Conservation (phyloP, 2,329 filamentous ascomycete species). For the Sarocladium kiliense region DNA sequence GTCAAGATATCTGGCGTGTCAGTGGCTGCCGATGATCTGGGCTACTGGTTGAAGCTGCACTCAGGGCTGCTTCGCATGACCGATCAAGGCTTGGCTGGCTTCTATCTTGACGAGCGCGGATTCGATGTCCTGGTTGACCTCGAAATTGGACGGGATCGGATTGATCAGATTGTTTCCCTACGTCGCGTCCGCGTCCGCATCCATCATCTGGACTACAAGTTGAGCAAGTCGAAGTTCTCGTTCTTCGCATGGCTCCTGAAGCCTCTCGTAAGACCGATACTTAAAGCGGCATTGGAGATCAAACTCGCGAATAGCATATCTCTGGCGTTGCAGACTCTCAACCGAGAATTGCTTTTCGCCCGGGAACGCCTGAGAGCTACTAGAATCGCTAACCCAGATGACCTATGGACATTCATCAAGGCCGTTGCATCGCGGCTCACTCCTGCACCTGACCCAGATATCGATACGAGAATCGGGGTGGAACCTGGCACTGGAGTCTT, state of each 20-base stretch:
- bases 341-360: conserved; percentile 82
- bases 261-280: conserved; percentile 73
- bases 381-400: conserved; percentile 71
- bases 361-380: conserved; percentile 82
- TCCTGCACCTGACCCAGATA: conserved; percentile 67
- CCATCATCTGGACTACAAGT: conserved; percentile 77
- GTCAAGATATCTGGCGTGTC: conserved; percentile 80
- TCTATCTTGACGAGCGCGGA: conserved; percentile 79
- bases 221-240: conserved; percentile 70
- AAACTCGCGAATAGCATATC: conserved; percentile 70
- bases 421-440: conserved; percentile 73
- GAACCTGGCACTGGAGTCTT: conserved; percentile 59
- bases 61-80: conserved; percentile 68
- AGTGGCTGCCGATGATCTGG: conserved; percentile 77
- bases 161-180: conserved; percentile 79
- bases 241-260: conserved; percentile 80
- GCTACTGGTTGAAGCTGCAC: conserved; percentile 83
- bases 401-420: conserved; percentile 75
- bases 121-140: conserved; percentile 83
- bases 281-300: conserved; percentile 73
- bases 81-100: conserved; percentile 80
- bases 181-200: conserved; percentile 73
- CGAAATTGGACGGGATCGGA: conserved; percentile 69
- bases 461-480: conserved; percentile 70
- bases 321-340: conserved; percentile 65